phyloP scores from a whole-genome alignment of 768 basidiomycete species.

The Thelephora ganbajun region DNA sequence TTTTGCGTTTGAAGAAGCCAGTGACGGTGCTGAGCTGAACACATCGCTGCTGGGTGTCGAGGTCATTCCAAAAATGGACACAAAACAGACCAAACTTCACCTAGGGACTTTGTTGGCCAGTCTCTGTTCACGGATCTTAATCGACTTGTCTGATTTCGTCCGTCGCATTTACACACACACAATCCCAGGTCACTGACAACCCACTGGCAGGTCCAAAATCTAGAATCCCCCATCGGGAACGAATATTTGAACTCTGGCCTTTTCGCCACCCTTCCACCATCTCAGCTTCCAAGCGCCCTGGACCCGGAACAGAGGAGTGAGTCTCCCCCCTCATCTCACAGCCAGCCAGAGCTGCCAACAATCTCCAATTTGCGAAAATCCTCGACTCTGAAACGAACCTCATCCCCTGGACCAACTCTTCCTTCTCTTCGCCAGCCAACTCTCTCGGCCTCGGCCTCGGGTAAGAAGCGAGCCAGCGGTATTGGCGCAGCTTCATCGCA shows the following conservation, averaged over 20 bases:
- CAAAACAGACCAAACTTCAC: slow-evolving; percentile 57
- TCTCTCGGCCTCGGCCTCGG: slow-evolving; percentile 26
- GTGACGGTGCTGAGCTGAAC: slow-evolving; percentile 39
- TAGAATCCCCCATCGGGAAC: slow-evolving; percentile 78
- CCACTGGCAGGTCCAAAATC: slow-evolving; percentile 43
- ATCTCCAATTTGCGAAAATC: slow-evolving; percentile 16
- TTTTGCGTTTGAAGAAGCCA: slow-evolving; percentile 71
- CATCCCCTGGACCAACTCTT: slow-evolving; percentile 27
- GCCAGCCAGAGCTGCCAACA: slow-evolving; percentile 37
- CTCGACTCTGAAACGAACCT: slow-evolving; percentile 36
- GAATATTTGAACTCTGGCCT: slow-evolving; percentile 66
- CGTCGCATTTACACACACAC: slow-evolving; percentile 15
- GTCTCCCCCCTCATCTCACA: slow-evolving; percentile 34
- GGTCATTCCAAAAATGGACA: slow-evolving; percentile 75
- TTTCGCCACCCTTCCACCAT: slow-evolving; percentile 47
- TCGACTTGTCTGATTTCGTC: slow-evolving; percentile 78
- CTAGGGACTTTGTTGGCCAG: slow-evolving; percentile 83
- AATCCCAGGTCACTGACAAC: neutral
- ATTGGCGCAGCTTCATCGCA: slow-evolving; percentile 64
- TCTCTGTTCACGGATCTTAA: slow-evolving; percentile 74
- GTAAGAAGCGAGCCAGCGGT: slow-evolving; percentile 44
- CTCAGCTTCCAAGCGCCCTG: slow-evolving; percentile 40
- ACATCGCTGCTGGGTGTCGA: slow-evolving; percentile 51
- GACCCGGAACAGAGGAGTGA: slow-evolving; percentile 30
- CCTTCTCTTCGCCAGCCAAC: slow-evolving; percentile 34